These are phyloP conservation scores for Diaporthe ampelina DNA, from an alignment of 2,329 filamentous ascomycete species.

Conservation along the genomic window DNA sequence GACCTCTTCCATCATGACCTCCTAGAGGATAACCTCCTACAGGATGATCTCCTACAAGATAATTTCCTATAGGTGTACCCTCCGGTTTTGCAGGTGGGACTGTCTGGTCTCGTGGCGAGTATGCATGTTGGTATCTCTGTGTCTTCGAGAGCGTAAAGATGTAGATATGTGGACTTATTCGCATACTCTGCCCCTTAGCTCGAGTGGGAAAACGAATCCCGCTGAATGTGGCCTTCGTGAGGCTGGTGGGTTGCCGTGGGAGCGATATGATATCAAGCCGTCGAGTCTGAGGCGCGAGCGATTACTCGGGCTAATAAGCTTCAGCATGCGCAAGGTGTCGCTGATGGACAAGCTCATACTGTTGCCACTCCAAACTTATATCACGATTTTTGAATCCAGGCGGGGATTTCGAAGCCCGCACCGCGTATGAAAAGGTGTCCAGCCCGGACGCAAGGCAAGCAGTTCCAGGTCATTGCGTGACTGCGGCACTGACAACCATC, in stretches of 20 bases:
- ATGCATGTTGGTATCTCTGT: too few relatives aligned
- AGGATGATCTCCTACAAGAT: too few relatives aligned
- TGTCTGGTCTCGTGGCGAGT: too few relatives aligned
- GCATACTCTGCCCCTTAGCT: background rate
- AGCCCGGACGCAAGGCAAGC: too few relatives aligned
- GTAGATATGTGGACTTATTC: too few relatives aligned
- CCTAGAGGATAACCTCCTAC: too few relatives aligned
- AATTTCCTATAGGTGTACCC: too few relatives aligned
- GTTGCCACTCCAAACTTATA: background rate
- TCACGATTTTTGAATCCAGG: background rate
- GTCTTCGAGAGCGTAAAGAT: too few relatives aligned
- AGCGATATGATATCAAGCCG: background rate
- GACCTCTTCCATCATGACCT: too few relatives aligned
- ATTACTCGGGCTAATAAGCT: background rate
- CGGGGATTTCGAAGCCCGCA: background rate
- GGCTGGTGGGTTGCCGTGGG: background rate
- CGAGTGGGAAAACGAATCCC: background rate
- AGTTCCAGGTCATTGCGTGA: accelerated
- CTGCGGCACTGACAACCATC: too few relatives aligned
- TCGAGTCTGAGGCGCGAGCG: background rate
- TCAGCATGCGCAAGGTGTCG: background rate
- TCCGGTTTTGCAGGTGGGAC: too few relatives aligned
- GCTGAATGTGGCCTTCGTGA: background rate
- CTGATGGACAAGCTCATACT: background rate
- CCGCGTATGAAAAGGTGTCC: background rate